phyloP scores from a whole-genome alignment of 2,329 filamentous ascomycete species.

The Colletotrichum tropicale region DNA sequence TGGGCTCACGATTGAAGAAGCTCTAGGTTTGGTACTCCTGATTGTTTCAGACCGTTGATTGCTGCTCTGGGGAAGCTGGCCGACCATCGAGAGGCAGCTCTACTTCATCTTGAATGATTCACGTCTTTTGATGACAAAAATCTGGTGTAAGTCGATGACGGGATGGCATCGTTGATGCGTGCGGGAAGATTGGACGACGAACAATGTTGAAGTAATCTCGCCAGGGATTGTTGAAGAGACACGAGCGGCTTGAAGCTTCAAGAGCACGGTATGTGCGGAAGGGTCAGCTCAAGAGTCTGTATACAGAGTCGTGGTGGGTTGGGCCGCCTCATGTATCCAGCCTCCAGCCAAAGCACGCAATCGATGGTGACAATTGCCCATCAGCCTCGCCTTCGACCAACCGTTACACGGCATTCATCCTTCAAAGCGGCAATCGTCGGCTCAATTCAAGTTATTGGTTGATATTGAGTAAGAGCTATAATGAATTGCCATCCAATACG shows the following conservation, averaged over 20 bases:
- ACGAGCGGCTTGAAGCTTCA: background rate
- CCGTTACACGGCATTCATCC: background rate
- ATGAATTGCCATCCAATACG: background rate
- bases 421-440: background rate
- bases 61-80: background rate
- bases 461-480: background rate
- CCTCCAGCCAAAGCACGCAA: conserved; percentile 9
- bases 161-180: background rate
- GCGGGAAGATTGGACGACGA: background rate
- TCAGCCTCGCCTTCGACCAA: background rate
- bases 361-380: conserved; percentile 16
- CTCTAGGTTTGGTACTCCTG: background rate
- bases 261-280: background rate
- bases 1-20: background rate
- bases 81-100: background rate
- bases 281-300: background rate
- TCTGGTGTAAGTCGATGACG: background rate
- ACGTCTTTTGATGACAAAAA: background rate
- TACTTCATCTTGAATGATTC: background rate
- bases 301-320: background rate
- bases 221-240: background rate
- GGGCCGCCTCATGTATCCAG: background rate
- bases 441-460: background rate
- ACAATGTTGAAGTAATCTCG: background rate
- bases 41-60: background rate